Base-by-base conservation (phyloP, 495 filamentous ascomycete species). In the Chaetomium fimeti region DNA sequence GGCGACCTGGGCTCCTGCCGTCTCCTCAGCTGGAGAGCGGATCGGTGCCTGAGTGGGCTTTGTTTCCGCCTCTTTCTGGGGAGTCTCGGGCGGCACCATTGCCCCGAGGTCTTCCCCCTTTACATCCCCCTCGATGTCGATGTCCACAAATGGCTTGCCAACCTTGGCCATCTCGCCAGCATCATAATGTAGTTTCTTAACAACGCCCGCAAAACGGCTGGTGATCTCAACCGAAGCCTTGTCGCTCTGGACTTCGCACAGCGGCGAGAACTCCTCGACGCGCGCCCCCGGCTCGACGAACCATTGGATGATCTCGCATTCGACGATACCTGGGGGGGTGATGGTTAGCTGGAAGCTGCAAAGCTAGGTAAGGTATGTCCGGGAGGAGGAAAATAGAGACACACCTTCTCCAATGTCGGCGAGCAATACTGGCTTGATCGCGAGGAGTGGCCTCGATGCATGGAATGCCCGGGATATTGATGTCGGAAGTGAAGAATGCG, bases 171-270 rank as follows among this genome's bases (percentile, higher is more conserved):
- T 96, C 66, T 98, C 94, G 62, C 96, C 95, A 18, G 93, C 87
- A 57, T 97, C 91, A 72, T 96, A 98, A 74, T 98, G 86, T 29
- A 99, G 81, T 78, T 92, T 97, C 80, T 96, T 97, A 57, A 99
- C 93, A 2, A 98, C 89, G 20, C 94, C 95, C 61, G 92, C 89
- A 72, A 94, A 99, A 55, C 92, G 85, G 59, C 92, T 96, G 32
- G 94, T 97, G 61, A 99, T 99, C 85, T 98, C 94, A 47, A 96
- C 92, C n/a, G 91, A 93, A 16, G 95, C 95, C 76, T 99, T 99
- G 78, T 99, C 95, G 60, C 90, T 94, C 74, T 97, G 94, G 47
- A 98, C 95, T 78, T 99, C 94, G 75, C 95, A 99, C 43, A 99
- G 79, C 61, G 91, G 93, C 72, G 95, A 93, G 85, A 96, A 99